Evolutionary conservation across 495 filamentous ascomycete genomes (phyloP), one percentile per base, ranked within the genome.

Genomic region (Penicillium steckii): DNA sequence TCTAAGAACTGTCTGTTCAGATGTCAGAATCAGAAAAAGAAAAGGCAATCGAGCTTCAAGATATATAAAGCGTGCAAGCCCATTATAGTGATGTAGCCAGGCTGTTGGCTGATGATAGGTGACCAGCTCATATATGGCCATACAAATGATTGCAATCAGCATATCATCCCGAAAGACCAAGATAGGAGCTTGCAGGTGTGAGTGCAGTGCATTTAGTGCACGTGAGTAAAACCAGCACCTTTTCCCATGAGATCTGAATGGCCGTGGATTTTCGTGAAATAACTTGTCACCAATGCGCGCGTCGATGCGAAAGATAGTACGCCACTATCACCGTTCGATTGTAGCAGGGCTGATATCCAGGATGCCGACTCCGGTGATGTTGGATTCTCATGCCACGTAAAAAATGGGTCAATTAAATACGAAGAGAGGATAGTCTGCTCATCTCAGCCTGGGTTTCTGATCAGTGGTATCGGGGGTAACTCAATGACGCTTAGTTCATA

Each of bases 11-110:
- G 44, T 51, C 60, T 62, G 9, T 4, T 1, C 4, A 8, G 22
- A 13, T 1, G 17, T 56, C 35, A 59, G 46, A 19, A 18, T 23
- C 1, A 10, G 23, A 12, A 0, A 1, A 9, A 19, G 13, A 43
- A 9, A 4, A 27, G 29, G 15, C 22, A 35, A 1, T 15, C 8
- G 9, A 17, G 27, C 19, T 7, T 12, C 24, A 10, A 19, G 13
- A 53, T 27, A 15, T 22, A 62, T 56, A 22, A 62, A 22, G 32
- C 42, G 38, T 8, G 60, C 55, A 1, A 62, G 27, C 6, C 60
- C 56, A 17, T 53, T 56, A 17, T 56, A 59, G 35, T 62, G 60
- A 15, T 46, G 47, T 4, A 62, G 42, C 60, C 60, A 62, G 3
- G 44, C 56, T 8, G 26, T 33, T 7, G 56, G 56, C 12, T 62